Evolutionary conservation across 805 yeast genomes (phyloP).

Genomic region (Metschnikowia rubicola): DNA sequence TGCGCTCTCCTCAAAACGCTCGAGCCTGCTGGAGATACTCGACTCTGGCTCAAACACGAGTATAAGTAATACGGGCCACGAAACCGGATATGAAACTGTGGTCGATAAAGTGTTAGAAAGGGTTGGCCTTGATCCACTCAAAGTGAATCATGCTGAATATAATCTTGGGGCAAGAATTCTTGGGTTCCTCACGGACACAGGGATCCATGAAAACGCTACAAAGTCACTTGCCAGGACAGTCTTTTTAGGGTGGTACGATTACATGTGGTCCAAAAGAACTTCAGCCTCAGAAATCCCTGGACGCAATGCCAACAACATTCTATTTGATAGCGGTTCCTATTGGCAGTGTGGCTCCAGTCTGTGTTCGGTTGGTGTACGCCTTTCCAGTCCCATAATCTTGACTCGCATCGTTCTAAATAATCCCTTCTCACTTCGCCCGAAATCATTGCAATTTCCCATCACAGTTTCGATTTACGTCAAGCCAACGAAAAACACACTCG

Average conservation of each 20-base stretch:
- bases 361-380: conserved; percentile 36
- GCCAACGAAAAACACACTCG: conserved; percentile 24
- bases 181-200: conserved; percentile 37
- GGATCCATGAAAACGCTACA: conserved; percentile 5
- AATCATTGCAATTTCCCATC: conserved; percentile 14
- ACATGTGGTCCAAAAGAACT: conserved; percentile 21
- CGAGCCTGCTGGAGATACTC: conserved; percentile 25
- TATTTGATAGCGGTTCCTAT: conserved; percentile 30
- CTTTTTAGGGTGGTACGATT: conserved; percentile 41
- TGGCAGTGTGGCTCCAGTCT: conserved; percentile 32
- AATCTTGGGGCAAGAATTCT: conserved; percentile 36
- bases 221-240: conserved; percentile 25
- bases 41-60: conserved; percentile 13
- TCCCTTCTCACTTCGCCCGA: conserved; percentile 10
- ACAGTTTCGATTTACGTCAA: conserved; percentile 27
- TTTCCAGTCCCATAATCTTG: conserved; percentile 29
- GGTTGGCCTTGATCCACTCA: conserved; percentile 32
- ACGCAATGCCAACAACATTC: conserved; percentile 37
- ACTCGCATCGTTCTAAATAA: conserved; percentile 32
- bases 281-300: conserved; percentile 25
- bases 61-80: conserved; percentile 1
- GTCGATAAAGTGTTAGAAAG: conserved; percentile 30
- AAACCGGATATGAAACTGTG: conserved; percentile 22
- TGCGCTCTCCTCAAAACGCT: conserved; percentile 22
- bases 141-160: conserved; percentile 40